phyloP scores from a whole-genome alignment of 352 stramenopile species.

The Pythium periplocum region DNA sequence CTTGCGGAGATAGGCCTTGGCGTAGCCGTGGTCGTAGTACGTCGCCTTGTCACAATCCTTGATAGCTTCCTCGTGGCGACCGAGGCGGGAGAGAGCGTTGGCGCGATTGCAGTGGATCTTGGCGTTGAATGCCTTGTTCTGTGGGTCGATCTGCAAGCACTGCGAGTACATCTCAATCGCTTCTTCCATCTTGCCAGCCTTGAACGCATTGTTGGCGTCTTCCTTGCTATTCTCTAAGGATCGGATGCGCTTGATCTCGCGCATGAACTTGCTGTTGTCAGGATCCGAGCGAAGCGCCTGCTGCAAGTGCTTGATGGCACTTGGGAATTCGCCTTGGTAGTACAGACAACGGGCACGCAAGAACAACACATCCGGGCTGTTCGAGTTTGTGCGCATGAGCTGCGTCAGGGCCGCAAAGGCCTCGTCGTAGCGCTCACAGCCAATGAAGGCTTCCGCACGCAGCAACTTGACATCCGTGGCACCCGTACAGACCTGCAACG shows the following conservation, averaged over 20 bases:
- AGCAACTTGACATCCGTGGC: slow-evolving; percentile 67
- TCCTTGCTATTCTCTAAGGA: slow-evolving; percentile 84
- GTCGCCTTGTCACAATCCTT: slow-evolving; percentile 88
- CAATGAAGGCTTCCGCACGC: slow-evolving; percentile 69
- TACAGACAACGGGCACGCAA: slow-evolving; percentile 87
- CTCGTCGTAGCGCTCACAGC: slow-evolving; percentile 77
- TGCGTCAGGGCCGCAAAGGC: slow-evolving; percentile 77
- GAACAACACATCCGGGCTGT: slow-evolving; percentile 81
- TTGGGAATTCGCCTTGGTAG: slow-evolving; percentile 90
- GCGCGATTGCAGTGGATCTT: slow-evolving; percentile 93
- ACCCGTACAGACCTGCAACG: slow-evolving; percentile 59
- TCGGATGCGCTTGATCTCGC: slow-evolving; percentile 86
- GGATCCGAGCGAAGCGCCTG: slow-evolving; percentile 87
- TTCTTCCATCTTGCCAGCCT: slow-evolving; percentile 64
- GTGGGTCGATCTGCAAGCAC: slow-evolving; percentile 82
- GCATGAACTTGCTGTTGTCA: slow-evolving; percentile 86
- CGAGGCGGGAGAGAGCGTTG: slow-evolving; percentile 78
- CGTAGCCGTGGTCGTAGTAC: slow-evolving; percentile 89
- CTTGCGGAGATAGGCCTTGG: slow-evolving; percentile 86
- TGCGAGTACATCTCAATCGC: slow-evolving; percentile 88
- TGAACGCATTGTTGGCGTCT: slow-evolving; percentile 88
- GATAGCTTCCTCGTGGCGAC: slow-evolving; percentile 82
- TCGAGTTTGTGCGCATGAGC: slow-evolving; percentile 81
- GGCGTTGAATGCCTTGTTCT: slow-evolving; percentile 90
- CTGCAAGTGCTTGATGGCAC: slow-evolving; percentile 91